Evolutionary conservation across 257 asterid genomes (phyloP).

Genomic region (Linaria vulgaris): DNA sequence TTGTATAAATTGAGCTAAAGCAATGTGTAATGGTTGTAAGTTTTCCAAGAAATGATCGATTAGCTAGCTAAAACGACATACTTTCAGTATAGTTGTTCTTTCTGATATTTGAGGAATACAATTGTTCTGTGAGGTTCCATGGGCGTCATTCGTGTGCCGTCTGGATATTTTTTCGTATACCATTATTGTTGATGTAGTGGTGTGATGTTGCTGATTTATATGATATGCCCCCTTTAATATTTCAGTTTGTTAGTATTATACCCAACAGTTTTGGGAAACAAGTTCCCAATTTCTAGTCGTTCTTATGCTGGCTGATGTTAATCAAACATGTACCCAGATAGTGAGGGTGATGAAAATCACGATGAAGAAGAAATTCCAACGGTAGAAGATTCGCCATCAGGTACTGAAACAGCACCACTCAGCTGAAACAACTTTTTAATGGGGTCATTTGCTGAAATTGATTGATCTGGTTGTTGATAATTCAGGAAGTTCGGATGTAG

Average conservation of each 20-base stretch:
- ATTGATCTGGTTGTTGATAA: too few species aligned
- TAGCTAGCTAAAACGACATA: neutral
- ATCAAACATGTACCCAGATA: constrained; percentile 82
- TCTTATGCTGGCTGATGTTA: constrained; percentile 59
- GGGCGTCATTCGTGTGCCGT: too few species aligned
- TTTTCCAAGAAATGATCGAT: neutral
- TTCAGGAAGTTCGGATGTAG: too few species aligned
- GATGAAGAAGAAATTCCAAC: constrained; percentile 72
- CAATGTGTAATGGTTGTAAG: neutral
- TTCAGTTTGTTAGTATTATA: neutral
- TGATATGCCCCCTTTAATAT: neutral
- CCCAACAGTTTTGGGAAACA: constrained; percentile 11
- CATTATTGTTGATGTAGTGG: neutral
- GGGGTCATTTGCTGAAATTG: neutral
- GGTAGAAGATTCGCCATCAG: constrained; percentile 72
- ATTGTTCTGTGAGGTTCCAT: neutral
- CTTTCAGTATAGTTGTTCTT: too few species aligned
- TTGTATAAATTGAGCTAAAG: neutral
- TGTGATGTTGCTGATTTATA: neutral
- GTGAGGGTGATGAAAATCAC: constrained; percentile 52
- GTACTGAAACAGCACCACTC: constrained; percentile 31
- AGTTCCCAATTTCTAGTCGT: constrained; percentile 27
- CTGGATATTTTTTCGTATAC: neutral
- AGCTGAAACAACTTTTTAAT: neutral
- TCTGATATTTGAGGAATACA: neutral